Conservation (phyloP, 768 basidiomycete genomes). For the Auriscalpium vulgare region DNA sequence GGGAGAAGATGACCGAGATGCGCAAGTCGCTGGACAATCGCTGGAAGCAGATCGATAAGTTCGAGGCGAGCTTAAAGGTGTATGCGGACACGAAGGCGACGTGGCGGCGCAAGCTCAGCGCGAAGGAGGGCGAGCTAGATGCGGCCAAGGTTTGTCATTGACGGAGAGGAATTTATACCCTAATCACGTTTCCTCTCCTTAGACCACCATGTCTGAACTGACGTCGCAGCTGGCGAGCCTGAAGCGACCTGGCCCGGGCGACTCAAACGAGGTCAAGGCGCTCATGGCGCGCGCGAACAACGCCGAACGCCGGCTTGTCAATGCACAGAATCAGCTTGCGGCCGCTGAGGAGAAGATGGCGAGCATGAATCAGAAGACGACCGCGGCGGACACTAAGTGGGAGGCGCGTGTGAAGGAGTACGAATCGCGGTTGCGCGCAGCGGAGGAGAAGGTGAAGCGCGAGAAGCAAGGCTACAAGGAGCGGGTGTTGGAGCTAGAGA, state of each 20-base stretch:
- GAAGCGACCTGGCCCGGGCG: constrained; percentile 50
- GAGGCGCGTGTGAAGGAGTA: constrained; percentile 93
- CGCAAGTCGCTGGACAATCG: constrained; percentile 81
- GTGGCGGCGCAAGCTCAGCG: constrained; percentile 77
- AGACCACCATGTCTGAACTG: constrained; percentile 73
- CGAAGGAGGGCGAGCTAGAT: constrained; percentile 87
- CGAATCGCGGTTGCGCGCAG: constrained; percentile 68
- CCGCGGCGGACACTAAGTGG: constrained; percentile 79
- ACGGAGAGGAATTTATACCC: background rate
- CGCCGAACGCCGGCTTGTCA: constrained; percentile 82
- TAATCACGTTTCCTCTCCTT: background rate
- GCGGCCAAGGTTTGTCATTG: constrained; percentile 58
- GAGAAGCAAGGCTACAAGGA: constrained; percentile 94
- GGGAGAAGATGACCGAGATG: constrained; percentile 70
- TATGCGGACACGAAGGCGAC: constrained; percentile 72
- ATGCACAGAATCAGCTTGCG: constrained; percentile 76
- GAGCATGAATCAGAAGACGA: constrained; percentile 61
- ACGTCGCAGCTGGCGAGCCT: constrained; percentile 56
- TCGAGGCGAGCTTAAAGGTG: constrained; percentile 78
- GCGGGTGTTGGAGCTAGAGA: constrained; percentile 63
- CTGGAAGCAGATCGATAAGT: constrained; percentile 90
- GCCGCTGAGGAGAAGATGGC: constrained; percentile 82
- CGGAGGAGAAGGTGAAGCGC: constrained; percentile 88
- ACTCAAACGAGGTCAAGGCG: constrained; percentile 63
- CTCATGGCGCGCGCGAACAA: constrained; percentile 69